phyloP scores from a whole-genome alignment of 192 early-diverging fungal species.

The Coemansia sp. region DNA sequence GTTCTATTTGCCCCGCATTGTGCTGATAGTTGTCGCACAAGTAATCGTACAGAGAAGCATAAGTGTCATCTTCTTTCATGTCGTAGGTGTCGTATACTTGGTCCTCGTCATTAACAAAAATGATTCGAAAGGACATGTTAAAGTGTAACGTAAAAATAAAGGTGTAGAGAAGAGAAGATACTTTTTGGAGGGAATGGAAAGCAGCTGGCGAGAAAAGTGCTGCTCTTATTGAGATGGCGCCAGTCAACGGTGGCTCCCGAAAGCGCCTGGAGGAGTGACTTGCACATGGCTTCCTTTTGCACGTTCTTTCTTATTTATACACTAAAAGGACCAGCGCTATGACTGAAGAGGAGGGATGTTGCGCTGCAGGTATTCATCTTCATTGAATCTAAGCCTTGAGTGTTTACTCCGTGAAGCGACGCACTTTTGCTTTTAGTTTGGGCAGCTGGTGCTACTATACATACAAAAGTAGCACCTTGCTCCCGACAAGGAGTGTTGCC shows the following conservation, averaged over 20 bases:
- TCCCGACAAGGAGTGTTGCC: no score
- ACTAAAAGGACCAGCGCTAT: neutral
- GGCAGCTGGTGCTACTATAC: no score
- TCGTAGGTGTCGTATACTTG: neutral
- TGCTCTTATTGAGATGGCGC: neutral
- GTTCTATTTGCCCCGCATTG: neutral
- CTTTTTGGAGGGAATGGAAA: neutral
- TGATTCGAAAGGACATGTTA: neutral
- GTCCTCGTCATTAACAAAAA: neutral
- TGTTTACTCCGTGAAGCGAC: no score
- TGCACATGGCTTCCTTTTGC: neutral
- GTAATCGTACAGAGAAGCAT: neutral
- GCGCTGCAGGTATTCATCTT: no score
- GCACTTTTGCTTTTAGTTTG: no score
- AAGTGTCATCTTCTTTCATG: neutral
- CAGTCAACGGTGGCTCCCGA: neutral
- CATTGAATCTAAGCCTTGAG: no score
- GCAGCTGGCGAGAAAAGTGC: neutral
- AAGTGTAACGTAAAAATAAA: neutral
- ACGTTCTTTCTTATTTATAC: neutral
- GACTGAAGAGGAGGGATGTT: neutral
- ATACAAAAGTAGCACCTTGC: no score
- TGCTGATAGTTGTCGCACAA: neutral
- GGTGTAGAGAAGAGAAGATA: neutral
- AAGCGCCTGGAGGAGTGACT: neutral